Percentiles rank a stretch among this genome's conserved stretches.
phyloP scores from a whole-genome alignment of 495 filamentous ascomycete genomes.

The Penicillium silybi region DNA sequence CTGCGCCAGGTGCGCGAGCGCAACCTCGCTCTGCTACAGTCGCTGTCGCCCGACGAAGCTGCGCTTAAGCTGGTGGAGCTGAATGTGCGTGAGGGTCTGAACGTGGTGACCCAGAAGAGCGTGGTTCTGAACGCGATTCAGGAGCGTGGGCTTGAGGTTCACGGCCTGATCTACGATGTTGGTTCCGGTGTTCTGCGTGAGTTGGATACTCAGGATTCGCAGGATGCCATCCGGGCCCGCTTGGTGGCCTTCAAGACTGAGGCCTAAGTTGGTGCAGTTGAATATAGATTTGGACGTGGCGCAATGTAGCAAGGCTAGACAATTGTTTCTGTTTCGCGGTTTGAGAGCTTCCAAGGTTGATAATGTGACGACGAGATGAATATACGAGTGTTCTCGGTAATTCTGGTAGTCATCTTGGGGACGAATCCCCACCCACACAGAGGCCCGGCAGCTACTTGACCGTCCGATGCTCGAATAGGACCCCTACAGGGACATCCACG shows the following conservation, averaged over 20 bases:
- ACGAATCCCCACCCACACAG: neutral
- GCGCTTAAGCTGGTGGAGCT: conserved; percentile 58
- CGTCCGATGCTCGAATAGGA: neutral
- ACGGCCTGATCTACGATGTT: conserved; percentile 69
- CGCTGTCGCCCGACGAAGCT: conserved; percentile 46
- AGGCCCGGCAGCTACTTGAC: neutral
- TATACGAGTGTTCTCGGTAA: neutral
- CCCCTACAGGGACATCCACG: too few species aligned
- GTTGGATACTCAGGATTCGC: conserved; percentile 45
- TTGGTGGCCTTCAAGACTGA: conserved; percentile 40
- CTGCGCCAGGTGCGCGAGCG: conserved; percentile 60
- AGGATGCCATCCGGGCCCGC: conserved; percentile 36
- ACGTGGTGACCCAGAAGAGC: conserved; percentile 57
- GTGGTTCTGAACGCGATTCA: conserved; percentile 61
- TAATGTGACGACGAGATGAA: neutral
- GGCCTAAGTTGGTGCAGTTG: conserved; percentile 3
- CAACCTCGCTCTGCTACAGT: conserved; percentile 38
- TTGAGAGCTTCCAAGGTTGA: neutral
- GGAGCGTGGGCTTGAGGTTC: conserved; percentile 67
- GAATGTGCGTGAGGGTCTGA: conserved; percentile 65
- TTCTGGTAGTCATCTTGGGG: neutral
- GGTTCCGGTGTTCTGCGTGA: conserved; percentile 56
- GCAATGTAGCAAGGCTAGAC: neutral
- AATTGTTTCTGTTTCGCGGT: neutral
- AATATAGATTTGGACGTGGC: neutral